phyloP scores from a whole-genome alignment of 306 rosid species.

The Cicer bijugum region DNA sequence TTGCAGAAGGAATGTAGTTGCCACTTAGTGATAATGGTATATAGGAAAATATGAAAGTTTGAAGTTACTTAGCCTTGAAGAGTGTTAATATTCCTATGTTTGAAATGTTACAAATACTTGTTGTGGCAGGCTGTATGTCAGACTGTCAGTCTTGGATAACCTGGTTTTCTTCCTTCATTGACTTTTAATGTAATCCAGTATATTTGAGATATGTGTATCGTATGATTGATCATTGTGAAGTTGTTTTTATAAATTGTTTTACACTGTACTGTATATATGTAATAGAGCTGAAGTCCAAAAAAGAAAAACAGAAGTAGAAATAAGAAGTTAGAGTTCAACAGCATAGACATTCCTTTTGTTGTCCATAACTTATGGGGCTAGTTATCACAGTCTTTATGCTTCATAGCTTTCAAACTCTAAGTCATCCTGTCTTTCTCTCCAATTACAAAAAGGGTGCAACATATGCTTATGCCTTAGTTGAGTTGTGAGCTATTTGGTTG shows the following conservation, averaged over 20 bases:
- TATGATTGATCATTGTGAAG: constrained; percentile 17
- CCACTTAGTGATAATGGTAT: constrained; percentile 16
- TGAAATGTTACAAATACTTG: constrained; percentile 24
- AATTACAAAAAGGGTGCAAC: constrained; percentile 35
- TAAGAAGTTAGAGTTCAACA: constrained; percentile 1
- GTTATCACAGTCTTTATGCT: constrained; percentile 28
- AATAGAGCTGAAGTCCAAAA: constrained; percentile 18
- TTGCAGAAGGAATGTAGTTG: constrained; percentile 27
- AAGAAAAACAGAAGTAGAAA: neutral
- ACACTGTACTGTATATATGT: constrained; percentile 12
- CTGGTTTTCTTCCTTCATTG: neutral
- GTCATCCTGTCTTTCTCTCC: constrained; percentile 24
- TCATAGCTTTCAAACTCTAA: constrained; percentile 28
- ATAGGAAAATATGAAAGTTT: constrained; percentile 18
- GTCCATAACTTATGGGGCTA: constrained; percentile 26
- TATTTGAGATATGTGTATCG: constrained; percentile 16
- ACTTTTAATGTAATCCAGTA: constrained; percentile 21
- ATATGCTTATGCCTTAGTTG: constrained; percentile 42
- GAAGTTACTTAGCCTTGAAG: constrained; percentile 33
- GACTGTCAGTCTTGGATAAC: constrained; percentile 21
- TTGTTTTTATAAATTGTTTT: constrained; percentile 13
- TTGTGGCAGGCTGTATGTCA: constrained; percentile 26
- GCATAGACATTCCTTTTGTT: constrained; percentile 12
- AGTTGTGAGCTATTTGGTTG: constrained; percentile 49
- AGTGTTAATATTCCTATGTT: constrained; percentile 24